phyloP scores from a whole-genome alignment of 257 asterid genomes.

The Capsicum pubescens region DNA sequence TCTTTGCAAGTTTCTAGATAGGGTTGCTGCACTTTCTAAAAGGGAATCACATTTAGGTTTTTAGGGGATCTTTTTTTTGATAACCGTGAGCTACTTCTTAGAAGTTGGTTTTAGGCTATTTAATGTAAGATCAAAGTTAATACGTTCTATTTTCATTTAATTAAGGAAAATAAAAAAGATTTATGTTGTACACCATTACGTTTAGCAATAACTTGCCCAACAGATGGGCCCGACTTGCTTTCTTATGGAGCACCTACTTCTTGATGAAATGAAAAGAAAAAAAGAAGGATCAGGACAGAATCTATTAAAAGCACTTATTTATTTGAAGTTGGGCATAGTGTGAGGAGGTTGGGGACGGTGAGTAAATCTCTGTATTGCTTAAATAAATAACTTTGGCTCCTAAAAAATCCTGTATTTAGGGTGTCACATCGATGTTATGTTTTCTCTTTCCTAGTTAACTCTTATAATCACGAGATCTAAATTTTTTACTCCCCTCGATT shows the following conservation, averaged over 20 bases:
- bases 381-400: neutral
- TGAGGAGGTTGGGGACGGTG: neutral
- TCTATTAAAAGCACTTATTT: neutral
- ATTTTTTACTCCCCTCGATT: neutral
- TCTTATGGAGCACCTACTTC: neutral
- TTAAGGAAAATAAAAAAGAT: neutral
- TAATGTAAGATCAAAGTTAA: neutral
- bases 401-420: neutral
- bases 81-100: neutral
- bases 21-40: slow-evolving; percentile 9
- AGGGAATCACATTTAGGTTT: neutral
- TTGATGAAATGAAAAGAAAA: neutral
- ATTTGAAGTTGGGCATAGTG: slow-evolving; percentile 4
- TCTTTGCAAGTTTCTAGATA: neutral
- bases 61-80: neutral
- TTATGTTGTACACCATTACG: neutral
- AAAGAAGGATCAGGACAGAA: neutral
- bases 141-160: neutral
- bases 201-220: slow-evolving; percentile 1
- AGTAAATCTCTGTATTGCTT: neutral
- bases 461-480: slow-evolving; percentile 16
- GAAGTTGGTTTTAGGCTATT: neutral
- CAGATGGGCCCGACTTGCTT: neutral
- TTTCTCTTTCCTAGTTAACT: neutral
- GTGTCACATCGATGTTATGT: slow-evolving; percentile 3